Conservation (phyloP, 257 asterid species). For the Jaltomata sinuosa region DNA sequence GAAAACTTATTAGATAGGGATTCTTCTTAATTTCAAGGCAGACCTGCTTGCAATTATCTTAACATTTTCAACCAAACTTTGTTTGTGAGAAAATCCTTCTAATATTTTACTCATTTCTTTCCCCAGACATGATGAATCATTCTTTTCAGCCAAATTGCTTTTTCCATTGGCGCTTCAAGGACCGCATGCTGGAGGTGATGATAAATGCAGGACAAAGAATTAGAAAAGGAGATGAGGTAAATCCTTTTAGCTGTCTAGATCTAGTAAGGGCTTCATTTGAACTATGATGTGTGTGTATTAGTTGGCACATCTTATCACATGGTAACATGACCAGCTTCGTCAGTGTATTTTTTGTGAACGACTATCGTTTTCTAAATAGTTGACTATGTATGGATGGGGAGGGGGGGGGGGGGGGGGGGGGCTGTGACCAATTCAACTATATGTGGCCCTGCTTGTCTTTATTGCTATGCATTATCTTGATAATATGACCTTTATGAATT, state of each 20-base stretch:
- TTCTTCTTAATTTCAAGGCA: not conserved
- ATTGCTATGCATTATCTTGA: not conserved
- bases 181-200: slow-evolving; percentile 99
- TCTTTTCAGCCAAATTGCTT: slow-evolving; percentile 92
- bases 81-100: not conserved
- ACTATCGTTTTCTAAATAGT: not conserved
- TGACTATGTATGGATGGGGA: not conserved
- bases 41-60: not conserved
- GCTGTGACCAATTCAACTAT: not conserved
- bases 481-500: not conserved
- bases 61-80: not conserved
- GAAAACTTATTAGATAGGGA: not conserved
- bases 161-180: slow-evolving; percentile 99
- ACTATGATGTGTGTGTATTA: not conserved
- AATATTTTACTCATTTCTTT: slow-evolving; percentile 5
- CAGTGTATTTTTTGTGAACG: not conserved
- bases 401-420: too few species aligned
- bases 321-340: not conserved
- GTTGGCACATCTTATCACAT: not conserved
- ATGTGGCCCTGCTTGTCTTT: not conserved
- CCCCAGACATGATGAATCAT: slow-evolving; percentile 90
- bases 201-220: slow-evolving; percentile 85
- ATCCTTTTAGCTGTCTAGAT: not conserved
- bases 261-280: not conserved
- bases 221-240: slow-evolving; percentile 92